These are phyloP conservation scores for Starmerella potacharoeniae DNA, from an alignment of 805 yeast species.

Conservation along the genomic window DNA sequence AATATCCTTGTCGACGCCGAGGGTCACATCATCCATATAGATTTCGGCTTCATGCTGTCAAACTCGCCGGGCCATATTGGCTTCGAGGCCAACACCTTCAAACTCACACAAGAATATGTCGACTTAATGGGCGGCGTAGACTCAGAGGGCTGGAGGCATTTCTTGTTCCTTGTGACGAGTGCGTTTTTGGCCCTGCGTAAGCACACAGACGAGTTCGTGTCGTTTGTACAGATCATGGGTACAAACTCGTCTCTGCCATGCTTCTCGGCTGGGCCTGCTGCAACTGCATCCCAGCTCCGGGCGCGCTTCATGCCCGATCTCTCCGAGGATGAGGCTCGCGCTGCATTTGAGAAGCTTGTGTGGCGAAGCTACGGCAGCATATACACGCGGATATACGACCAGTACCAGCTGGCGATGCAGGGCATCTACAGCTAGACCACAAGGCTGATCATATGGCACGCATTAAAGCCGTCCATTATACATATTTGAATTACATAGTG, in stretches of 20 bases:
- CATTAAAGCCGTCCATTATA: too few relatives aligned
- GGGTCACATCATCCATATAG: conserved; percentile 85
- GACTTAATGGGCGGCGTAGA: conserved; percentile 76
- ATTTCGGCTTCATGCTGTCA: conserved; percentile 84
- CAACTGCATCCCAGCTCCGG: conserved; percentile 59
- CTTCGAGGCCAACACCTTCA: conserved; percentile 96
- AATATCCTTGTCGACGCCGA: conserved; percentile 91
- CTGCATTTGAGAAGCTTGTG: conserved; percentile 70
- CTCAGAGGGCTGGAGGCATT: conserved; percentile 48
- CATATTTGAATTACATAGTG: too few relatives aligned
- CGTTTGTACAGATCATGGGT: conserved; percentile 88
- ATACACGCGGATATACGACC: conserved; percentile 88
- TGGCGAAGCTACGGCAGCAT: conserved; percentile 76
- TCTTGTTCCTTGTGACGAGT: conserved; percentile 51
- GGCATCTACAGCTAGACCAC: conserved; percentile 54
- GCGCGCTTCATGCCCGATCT: conserved; percentile 76
- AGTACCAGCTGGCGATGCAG: conserved; percentile 86
- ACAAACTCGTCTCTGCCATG: conserved; percentile 84
- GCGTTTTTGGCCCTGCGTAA: conserved; percentile 67
- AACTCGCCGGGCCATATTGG: conserved; percentile 91
- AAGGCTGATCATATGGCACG: neutral
- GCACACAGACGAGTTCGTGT: conserved; percentile 60
- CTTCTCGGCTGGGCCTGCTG: conserved; percentile 70
- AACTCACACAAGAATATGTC: conserved; percentile 77
- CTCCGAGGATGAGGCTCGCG: conserved; percentile 58